Evolutionary conservation across 495 filamentous ascomycete genomes (phyloP), one percentile per base, ranked within the genome.

Genomic region (Penicillium paxilli): DNA sequence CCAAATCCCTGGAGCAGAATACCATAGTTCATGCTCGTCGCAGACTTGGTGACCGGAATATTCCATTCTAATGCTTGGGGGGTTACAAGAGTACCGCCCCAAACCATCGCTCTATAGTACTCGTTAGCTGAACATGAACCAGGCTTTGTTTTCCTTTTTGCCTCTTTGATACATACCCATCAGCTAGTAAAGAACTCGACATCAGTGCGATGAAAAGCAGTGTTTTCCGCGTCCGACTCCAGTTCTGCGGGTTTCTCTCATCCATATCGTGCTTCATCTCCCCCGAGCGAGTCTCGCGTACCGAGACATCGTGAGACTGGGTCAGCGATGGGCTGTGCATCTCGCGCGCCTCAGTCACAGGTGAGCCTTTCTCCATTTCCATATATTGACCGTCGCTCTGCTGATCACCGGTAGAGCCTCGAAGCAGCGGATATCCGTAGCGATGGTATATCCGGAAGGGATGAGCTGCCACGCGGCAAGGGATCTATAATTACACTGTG

Each of bases 1-100:
- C 80, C 79, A 44, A 79, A 72, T 0, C 77, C 80, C 57, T 82
- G 78, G 49, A 81, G 64, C 51, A 82, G 66, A 52, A 83, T 75
- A 16, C 75, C 77, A 25, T 73, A 77, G 59, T 70, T 75, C 61
- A 78, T 72, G 14, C 77, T 80, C 7, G 70, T 72, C 0, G 73
- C 66, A 8, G 79, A 73, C 25, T 73, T 66, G 7, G 66, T 49
- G 25, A 77, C 45, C 6, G 52, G 65, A 55, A 80, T 77, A n/a
- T 66, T 46, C 77, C 77, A 81, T 24, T 75, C 70, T 24, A 69
- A 59, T 2, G 76, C 73, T 54, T 83, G 80, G n/a, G 65, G 60
- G 32, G 71, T 70, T 40, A 83, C 68, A 22, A 80, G 57, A 1
- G 78, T 76, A 1, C 72, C 68, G 16, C 80, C 80, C 75, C 75